These are phyloP conservation scores for Didymella sp. DNA, from an alignment of 2,329 filamentous ascomycete genomes.

Conservation along the genomic window DNA sequence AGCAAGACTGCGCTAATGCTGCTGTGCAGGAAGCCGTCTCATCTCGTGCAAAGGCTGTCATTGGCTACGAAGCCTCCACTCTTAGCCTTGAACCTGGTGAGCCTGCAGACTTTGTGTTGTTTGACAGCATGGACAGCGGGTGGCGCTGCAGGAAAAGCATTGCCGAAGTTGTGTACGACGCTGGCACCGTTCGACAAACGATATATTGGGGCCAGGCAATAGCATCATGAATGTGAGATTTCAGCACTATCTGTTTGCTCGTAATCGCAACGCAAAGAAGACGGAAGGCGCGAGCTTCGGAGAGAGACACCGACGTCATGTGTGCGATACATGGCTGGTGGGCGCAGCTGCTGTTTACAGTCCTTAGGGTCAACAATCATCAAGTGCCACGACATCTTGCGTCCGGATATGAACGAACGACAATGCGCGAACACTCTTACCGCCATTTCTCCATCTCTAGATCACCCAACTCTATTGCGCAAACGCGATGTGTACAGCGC, in stretches of 20 bases:
- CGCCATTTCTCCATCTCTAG: neutral
- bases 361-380: slow-evolving; percentile 7
- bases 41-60: slow-evolving; percentile 50
- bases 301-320: neutral
- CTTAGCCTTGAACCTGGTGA: slow-evolving; percentile 47
- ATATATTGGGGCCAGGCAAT: slow-evolving; percentile 32
- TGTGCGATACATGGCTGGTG: neutral
- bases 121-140: slow-evolving; percentile 44
- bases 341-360: slow-evolving; percentile 7
- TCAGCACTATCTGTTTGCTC: neutral
- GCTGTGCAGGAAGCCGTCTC: slow-evolving; percentile 58
- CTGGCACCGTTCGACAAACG: slow-evolving; percentile 42
- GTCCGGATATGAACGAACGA: slow-evolving; percentile 2
- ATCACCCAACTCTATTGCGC: neutral
- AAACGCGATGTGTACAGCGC: neutral
- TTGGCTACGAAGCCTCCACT: slow-evolving; percentile 49
- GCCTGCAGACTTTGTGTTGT: slow-evolving; percentile 54
- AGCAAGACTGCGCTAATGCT: slow-evolving; percentile 21
- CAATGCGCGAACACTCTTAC: slow-evolving; percentile 10
- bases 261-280: neutral
- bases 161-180: slow-evolving; percentile 56
- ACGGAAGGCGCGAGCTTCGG: neutral
- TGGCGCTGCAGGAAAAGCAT: slow-evolving; percentile 54
- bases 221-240: neutral
- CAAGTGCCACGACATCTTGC: slow-evolving; percentile 3